Evolutionary conservation across 176 grass and related monocot species (phyloP).

Genomic region (Chrysopogon serrulatus): DNA sequence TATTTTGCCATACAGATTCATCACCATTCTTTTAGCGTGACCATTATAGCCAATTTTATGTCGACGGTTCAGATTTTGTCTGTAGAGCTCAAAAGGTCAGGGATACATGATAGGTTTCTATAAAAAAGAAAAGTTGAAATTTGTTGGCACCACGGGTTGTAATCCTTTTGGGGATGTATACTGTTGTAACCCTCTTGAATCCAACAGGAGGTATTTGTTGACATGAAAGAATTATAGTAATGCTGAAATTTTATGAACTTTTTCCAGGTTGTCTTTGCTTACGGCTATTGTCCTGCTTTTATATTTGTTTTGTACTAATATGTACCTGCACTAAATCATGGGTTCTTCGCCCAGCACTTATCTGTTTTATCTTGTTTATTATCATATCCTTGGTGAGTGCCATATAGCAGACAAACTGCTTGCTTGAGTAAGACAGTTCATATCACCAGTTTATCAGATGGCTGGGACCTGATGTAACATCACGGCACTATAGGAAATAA

Average conservation of each 20-base stretch:
- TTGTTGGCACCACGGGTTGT: neutral
- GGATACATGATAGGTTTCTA: constrained; percentile 31
- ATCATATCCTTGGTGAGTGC: neutral
- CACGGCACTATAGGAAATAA: neutral
- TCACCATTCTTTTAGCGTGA: constrained; percentile 29
- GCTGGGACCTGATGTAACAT: neutral
- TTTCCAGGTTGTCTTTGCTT: neutral
- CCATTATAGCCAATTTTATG: constrained; percentile 13
- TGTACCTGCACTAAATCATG: neutral
- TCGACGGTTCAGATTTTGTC: constrained; percentile 14
- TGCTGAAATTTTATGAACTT: neutral
- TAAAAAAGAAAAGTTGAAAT: constrained; percentile 30
- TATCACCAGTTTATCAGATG: neutral
- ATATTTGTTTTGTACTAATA: neutral
- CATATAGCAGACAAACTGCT: neutral
- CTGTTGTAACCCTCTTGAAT: constrained; percentile 30
- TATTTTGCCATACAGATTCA: constrained; percentile 18
- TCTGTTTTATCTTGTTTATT: neutral
- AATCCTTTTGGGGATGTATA: constrained; percentile 1
- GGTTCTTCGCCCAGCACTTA: neutral
- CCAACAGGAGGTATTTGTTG: constrained; percentile 14
- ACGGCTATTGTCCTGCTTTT: neutral
- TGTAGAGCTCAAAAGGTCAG: constrained; percentile 38
- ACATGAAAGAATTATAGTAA: constrained; percentile 14
- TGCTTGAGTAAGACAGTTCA: neutral